Conservation (phyloP, 176 grass and related monocot genomes). For the Oryza punctata region DNA sequence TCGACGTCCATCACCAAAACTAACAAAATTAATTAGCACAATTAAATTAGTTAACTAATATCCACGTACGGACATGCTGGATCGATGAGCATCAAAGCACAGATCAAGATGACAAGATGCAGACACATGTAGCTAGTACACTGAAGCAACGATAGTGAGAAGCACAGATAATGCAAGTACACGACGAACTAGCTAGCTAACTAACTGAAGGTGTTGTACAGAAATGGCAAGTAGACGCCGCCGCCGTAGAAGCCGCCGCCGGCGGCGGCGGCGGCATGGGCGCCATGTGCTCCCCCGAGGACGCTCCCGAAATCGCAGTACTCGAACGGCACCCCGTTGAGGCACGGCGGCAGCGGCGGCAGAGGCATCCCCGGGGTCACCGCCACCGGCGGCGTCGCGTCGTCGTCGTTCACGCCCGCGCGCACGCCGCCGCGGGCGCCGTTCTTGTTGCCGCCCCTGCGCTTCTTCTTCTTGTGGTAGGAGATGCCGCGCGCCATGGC, state of each 20-base stretch:
- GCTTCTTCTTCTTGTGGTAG: constrained; percentile 51
- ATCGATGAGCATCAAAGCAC: too few species aligned
- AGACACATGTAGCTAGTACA: background rate
- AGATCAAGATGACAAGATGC: too few species aligned
- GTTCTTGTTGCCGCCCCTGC: constrained; percentile 19
- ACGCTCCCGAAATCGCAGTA: constrained; percentile 22
- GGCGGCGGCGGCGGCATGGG: background rate
- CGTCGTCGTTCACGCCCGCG: too few species aligned
- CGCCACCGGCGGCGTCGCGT: background rate
- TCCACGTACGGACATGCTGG: background rate
- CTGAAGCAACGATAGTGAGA: background rate
- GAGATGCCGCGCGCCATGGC: constrained; percentile 65
- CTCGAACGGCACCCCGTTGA: constrained; percentile 43
- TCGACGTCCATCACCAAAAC: background rate
- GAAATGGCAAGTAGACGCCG: constrained; percentile 35
- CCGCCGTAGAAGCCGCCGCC: constrained; percentile 17
- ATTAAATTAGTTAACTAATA: background rate
- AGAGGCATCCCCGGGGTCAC: background rate
- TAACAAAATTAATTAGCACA: background rate
- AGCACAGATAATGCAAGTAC: background rate
- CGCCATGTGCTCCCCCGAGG: background rate
- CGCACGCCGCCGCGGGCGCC: background rate
- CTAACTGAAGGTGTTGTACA: constrained; percentile 39
- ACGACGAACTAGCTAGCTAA: background rate
- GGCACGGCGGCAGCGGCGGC: background rate